These are phyloP conservation scores for Thielaviopsis populi DNA, from an alignment of 2,329 filamentous ascomycete species.

Conservation along the genomic window DNA sequence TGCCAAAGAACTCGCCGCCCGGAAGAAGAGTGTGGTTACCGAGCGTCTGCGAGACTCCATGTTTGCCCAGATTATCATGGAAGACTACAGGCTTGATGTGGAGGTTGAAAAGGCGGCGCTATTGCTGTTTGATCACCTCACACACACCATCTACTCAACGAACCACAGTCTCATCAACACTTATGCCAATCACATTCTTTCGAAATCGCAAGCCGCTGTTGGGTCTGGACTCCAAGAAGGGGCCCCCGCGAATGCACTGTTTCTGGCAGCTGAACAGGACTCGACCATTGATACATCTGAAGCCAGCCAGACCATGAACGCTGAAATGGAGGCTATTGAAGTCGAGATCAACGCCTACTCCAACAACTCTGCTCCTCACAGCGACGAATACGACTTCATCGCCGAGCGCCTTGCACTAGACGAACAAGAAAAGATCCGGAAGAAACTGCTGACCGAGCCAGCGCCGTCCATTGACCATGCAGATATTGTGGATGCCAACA, in stretches of 20 bases:
- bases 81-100: conserved; percentile 19
- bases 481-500: conserved; percentile 8
- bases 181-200: not conserved
- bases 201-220: not conserved
- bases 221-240: not conserved
- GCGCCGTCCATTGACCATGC: not conserved
- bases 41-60: not conserved
- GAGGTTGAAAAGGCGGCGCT: conserved; percentile 29
- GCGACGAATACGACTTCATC: conserved; percentile 7
- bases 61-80: conserved; percentile 6
- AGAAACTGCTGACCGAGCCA: not conserved
- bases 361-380: not conserved
- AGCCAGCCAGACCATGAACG: conserved; percentile 21
- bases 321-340: conserved; percentile 3
- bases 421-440: not conserved
- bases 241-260: not conserved
- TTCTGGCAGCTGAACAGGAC: not conserved
- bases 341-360: conserved; percentile 6
- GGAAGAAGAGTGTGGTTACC: not conserved
- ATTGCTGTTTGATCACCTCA: not conserved
- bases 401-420: not conserved
- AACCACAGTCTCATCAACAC: not conserved
- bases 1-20: not conserved
- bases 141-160: conserved; percentile 26
- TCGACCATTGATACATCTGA: not conserved